Evolutionary conservation across 805 yeast species (phyloP), one percentile per base, ranked within the genome.

Genomic region (Candida vaughaniae): DNA sequence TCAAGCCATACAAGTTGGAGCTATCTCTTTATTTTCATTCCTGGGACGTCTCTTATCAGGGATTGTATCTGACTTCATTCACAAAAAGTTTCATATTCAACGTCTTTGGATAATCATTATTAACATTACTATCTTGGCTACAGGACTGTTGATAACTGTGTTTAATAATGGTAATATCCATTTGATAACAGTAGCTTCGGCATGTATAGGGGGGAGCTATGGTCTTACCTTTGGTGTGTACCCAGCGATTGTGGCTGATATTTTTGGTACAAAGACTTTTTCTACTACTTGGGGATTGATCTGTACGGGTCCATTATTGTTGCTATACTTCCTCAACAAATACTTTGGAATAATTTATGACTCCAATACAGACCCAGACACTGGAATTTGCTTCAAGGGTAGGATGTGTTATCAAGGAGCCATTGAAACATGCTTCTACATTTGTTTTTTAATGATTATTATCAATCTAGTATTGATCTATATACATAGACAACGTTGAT

Each of bases 231-330:
- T 80, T 60, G 91, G 91, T 0, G 75, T 82, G 0, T 80, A 80
- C 53, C 95, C 95, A 3, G 83, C 90, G 1, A 70, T 82, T 2
- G 69, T 83, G 19, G 89, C 89, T 0, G 95, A 85, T 45, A 63
- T 69, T 10, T 83, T 82, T 60, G 90, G 90, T 2, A 73, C 85
- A 0, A 67, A 61, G 5, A 73, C 78, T 0, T 85, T 82, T 54
- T 78, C 88, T 16, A 82, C 90, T 0, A 70, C 82, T 1, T 85
- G 93, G 91, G 88, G 91, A 0, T 60, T 84, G 27, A 59, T 78
- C 11, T 81, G 89, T 16, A 79, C 88, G 0, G 90, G 90, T 6
- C 87, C 88, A 1, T 59, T 82, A 15, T 30, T 77, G 3, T 62
- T 75, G 0, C 71, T 84, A 27, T 77, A 75, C 47, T 34, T 66